Base-by-base conservation (phyloP, 2,329 filamentous ascomycete species). In the Cordyceps farinosa region DNA sequence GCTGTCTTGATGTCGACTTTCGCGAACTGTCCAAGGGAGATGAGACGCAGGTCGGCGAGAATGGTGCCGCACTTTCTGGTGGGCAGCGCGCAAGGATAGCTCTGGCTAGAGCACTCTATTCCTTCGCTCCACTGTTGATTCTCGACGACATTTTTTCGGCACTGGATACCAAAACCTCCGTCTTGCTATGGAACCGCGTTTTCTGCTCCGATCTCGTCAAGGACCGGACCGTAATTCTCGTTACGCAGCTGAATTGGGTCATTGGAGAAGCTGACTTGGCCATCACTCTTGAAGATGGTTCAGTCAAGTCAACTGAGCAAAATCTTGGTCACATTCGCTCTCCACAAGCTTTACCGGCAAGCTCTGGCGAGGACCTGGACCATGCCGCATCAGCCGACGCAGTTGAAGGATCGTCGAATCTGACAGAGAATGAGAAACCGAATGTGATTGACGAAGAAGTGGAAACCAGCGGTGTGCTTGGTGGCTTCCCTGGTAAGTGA, bases 121-220 rank as follows among this genome's bases (percentile, higher is more conserved):
- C 83, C 1, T 81, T 80, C 58, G 78, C 84, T 0, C 75, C 81
- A 1, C 74, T 86, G 1, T 72, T 87, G 27, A 73, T 87, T 0
- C 78, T 87, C 1, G 84, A 87, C 65, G 84, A 87, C 62, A 78
- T 86, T 3, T 84, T 87, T 67, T 84, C 84, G 1, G 84, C 84
- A 0, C 75, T 87, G 0, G 84, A 87, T 67, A 78, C 84, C n/a
- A 84, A 84, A 66, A 87, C 85, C 0, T 80, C 82, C 1, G 80
- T 81, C n/a, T 74, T 77, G 2, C 76, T 87, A 1, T 87, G 84
- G 80, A 79, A 84, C 62, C 75, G 80, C 62, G 85, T 82, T 67
- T 87, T 87, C 68, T 85, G 84, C 64, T 76, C 79, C 47, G 82
- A 84, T 48, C 69, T 87, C 30, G 75, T 87, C 9, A 76, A 75